phyloP scores from a whole-genome alignment of 2,329 filamentous ascomycete species.

The Myrmaecium sp. region DNA sequence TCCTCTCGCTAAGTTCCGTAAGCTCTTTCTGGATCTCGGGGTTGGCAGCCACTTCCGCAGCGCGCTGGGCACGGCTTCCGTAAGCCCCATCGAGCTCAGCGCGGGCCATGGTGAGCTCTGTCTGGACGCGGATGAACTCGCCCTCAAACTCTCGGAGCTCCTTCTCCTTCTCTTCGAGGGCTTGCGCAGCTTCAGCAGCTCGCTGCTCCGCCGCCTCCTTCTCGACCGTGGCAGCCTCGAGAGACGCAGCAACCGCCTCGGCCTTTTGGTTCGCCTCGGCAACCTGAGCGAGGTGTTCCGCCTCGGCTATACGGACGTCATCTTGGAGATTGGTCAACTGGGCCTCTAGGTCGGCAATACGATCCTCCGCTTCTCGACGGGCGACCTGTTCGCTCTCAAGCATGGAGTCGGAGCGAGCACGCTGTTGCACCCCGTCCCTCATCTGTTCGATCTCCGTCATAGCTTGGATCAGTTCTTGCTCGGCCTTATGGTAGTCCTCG shows the following conservation, averaged over 20 bases:
- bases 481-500: conserved; percentile 5
- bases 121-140: conserved; percentile 48
- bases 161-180: conserved; percentile 9
- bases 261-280: conserved; percentile 16
- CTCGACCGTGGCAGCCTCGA: conserved; percentile 12
- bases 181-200: conserved; percentile 17
- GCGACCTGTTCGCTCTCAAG: conserved; percentile 6
- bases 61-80: conserved; percentile 53
- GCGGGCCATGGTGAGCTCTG: conserved; percentile 74
- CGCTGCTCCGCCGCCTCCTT: conserved; percentile 17
- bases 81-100: conserved; percentile 93
- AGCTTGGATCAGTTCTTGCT: not conserved
- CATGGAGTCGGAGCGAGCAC: not conserved
- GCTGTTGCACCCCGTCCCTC: too few species aligned
- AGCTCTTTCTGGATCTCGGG: conserved; percentile 44
- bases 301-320: conserved; percentile 16
- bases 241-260: conserved; percentile 11
- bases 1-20: conserved; percentile 33
- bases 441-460: too few species aligned
- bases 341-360: conserved; percentile 14
- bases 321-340: conserved; percentile 20
- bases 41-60: conserved; percentile 42
- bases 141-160: conserved; percentile 30
- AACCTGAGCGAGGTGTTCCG: conserved; percentile 20
- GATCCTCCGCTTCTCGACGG: conserved; percentile 13